Conservation (phyloP, 306 rosid species). For the Trifolium pratense region DNA sequence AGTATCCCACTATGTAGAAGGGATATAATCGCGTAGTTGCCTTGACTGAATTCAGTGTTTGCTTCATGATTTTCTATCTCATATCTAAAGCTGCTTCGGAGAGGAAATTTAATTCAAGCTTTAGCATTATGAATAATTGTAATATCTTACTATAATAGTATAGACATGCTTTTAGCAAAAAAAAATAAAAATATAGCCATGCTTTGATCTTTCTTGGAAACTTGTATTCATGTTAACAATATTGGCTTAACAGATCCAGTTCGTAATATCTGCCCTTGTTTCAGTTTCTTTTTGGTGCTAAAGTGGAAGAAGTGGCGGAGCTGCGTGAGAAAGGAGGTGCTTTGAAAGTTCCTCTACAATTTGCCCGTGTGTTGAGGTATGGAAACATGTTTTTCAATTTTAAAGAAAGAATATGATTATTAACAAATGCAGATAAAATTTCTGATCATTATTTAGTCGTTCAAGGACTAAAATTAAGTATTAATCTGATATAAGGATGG, state of each 20-base stretch:
- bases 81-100: constrained; percentile 7
- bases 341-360: constrained; percentile 56
- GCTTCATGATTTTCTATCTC: constrained; percentile 24
- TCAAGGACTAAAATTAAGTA: constrained; percentile 17
- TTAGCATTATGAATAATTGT: constrained; percentile 24
- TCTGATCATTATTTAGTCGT: background rate
- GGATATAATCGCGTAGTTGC: constrained; percentile 22
- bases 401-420: constrained; percentile 11
- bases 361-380: constrained; percentile 68
- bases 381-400: constrained; percentile 8
- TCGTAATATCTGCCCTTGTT: constrained; percentile 34
- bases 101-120: constrained; percentile 30
- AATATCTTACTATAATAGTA: background rate
- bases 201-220: constrained; percentile 30
- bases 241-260: constrained; percentile 8
- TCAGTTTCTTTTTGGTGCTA: constrained; percentile 79
- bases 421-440: constrained; percentile 6
- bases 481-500: constrained; percentile 56
- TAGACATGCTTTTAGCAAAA: constrained; percentile 28
- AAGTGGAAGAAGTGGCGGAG: constrained; percentile 61
- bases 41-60: constrained; percentile 22
- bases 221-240: constrained; percentile 10
- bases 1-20: constrained; percentile 14
- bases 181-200: constrained; percentile 6
- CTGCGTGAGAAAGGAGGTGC: constrained; percentile 60